Conservation (phyloP, 1,284 basidiomycete genomes). For the Acaromyces ingoldii region DNA sequence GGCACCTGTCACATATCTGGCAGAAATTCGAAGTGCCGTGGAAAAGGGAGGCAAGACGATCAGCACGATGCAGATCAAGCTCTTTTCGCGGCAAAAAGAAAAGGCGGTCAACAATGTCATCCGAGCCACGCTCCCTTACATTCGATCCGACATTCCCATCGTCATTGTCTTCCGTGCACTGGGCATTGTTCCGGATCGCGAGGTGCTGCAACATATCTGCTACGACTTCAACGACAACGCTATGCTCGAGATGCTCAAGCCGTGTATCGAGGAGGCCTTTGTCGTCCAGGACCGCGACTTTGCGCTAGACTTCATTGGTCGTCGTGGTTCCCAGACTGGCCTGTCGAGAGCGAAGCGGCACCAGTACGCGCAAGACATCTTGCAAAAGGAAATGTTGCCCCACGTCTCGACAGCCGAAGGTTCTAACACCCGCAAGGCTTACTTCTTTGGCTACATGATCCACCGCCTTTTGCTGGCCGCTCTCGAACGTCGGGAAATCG, state of each 20-base stretch:
- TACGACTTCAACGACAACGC: constrained; percentile 94
- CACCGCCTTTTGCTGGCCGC: constrained; percentile 90
- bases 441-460: constrained; percentile 99
- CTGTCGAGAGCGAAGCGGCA: constrained; percentile 86
- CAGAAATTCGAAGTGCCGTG: constrained; percentile 94
- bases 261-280: constrained; percentile 97
- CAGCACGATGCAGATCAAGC: constrained; percentile 95
- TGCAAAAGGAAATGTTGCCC: constrained; percentile 98
- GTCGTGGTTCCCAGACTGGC: constrained; percentile 91
- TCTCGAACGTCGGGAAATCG: constrained; percentile 86
- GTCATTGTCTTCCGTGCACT: constrained; percentile 98
- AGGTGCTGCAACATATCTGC: constrained; percentile 96
- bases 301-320: constrained; percentile 87
- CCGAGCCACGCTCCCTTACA: constrained; percentile 95
- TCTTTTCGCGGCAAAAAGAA: constrained; percentile 84
- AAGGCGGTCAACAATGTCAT: constrained; percentile 81
- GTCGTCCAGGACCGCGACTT: constrained; percentile 96
- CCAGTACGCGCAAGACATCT: constrained; percentile 91
- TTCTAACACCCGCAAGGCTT: constrained; percentile 96
- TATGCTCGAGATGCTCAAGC: constrained; percentile 97
- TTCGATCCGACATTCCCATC: constrained; percentile 95
- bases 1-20: constrained; percentile 89
- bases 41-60: constrained; percentile 99
- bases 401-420: constrained; percentile 95
- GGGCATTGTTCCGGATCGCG: constrained; percentile 94